Conservation (phyloP, 768 basidiomycete genomes). For the Serendipita indica region DNA sequence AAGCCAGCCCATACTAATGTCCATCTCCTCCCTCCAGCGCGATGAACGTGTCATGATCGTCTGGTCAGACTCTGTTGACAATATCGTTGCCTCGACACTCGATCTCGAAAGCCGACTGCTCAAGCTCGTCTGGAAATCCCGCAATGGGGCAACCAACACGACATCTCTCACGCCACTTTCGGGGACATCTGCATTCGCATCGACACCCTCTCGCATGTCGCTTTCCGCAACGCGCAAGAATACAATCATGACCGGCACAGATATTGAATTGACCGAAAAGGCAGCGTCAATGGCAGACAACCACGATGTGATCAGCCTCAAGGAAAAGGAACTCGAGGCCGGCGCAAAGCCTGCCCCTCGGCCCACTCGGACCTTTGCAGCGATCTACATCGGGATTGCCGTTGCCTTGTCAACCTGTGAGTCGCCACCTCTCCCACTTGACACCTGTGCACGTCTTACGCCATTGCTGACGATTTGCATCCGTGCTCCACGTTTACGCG, state of each 20-base stretch:
- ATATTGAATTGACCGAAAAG: conserved; percentile 6
- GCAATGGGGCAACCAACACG: conserved; percentile 11
- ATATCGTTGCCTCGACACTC: conserved; percentile 10
- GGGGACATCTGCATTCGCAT: background rate
- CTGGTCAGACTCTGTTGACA: conserved; percentile 11
- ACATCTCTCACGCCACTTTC: background rate
- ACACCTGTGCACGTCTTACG: background rate
- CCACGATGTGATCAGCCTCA: background rate
- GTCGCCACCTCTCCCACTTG: conserved; percentile 16
- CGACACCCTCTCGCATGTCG: background rate
- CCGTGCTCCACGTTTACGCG: background rate
- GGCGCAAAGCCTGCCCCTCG: conserved; percentile 16
- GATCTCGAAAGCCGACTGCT: conserved; percentile 57
- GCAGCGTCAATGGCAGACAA: background rate
- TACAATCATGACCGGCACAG: background rate
- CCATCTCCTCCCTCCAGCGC: background rate
- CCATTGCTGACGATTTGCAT: background rate
- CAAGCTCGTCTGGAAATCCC: conserved; percentile 57
- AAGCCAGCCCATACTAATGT: background rate
- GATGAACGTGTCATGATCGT: conserved; percentile 12
- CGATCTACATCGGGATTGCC: conserved; percentile 57
- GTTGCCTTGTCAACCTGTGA: conserved; percentile 51
- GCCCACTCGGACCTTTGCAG: conserved; percentile 48
- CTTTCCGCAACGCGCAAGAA: background rate
- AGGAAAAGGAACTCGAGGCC: background rate